Percentiles rank a stretch among this genome's conserved stretches.
These are phyloP conservation scores for Debaryomyces castellii DNA, from an alignment of 805 yeast species.

Conservation along the genomic window DNA sequence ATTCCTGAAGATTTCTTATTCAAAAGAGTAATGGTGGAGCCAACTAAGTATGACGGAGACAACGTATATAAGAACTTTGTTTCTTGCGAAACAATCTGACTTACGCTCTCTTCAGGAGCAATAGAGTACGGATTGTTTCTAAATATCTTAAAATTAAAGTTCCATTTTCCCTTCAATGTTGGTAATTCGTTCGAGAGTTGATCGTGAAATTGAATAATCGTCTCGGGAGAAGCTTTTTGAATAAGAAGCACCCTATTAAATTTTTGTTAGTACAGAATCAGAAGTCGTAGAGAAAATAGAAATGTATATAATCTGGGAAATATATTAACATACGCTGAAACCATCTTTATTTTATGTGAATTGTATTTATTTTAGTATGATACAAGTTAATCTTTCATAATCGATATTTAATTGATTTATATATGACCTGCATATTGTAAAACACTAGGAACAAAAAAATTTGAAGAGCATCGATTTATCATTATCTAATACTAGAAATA, in stretches of 20 bases:
- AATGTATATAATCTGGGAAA: too few species aligned
- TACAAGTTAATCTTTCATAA: not conserved
- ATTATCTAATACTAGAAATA: not conserved
- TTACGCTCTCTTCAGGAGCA: conserved; percentile 35
- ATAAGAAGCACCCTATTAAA: conserved; percentile 34
- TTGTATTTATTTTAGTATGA: too few species aligned
- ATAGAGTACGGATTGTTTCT: conserved; percentile 57
- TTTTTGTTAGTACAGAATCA: conserved; percentile 6
- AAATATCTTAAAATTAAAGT: conserved; percentile 64
- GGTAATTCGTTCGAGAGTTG: conserved; percentile 68
- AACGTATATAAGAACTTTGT: conserved; percentile 51
- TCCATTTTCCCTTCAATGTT: conserved; percentile 61
- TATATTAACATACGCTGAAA: conserved; percentile 42
- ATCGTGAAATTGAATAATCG: conserved; percentile 71
- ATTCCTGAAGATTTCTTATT: conserved; percentile 41
- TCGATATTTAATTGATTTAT: too few species aligned
- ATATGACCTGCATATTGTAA: not conserved
- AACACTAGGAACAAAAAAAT: not conserved
- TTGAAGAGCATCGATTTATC: not conserved
- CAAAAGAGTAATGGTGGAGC: conserved; percentile 48
- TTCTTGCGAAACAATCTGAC: conserved; percentile 30
- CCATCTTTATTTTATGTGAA: conserved; percentile 17
- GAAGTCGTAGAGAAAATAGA: too few species aligned
- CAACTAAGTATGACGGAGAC: conserved; percentile 48
- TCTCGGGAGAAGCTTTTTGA: conserved; percentile 50